Percentiles rank a stretch among this genome's conserved stretches.
Evolutionary conservation across 2,329 filamentous ascomycete genomes (phyloP).

Genomic region (Aspergillus hiratsukae): DNA sequence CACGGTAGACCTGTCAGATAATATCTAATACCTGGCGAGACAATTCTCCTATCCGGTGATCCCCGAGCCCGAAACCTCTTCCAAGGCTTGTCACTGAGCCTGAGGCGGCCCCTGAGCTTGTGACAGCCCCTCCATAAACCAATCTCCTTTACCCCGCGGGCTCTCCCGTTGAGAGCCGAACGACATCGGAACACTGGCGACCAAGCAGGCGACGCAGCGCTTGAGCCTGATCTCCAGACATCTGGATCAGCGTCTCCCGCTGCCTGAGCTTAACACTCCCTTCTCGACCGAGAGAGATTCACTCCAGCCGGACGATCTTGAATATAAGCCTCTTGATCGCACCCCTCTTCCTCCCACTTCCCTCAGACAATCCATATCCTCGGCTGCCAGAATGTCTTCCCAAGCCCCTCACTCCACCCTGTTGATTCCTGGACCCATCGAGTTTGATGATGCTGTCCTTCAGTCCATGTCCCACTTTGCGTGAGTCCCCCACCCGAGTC

Average conservation of each 20-base stretch:
- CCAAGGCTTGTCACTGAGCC: too few relatives aligned
- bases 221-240: slow-evolving; percentile 59
- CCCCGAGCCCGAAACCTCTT: slow-evolving; percentile 17
- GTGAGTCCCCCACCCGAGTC: slow-evolving; percentile 22
- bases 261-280: slow-evolving; percentile 59
- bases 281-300: slow-evolving; percentile 57
- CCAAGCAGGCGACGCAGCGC: slow-evolving; percentile 47
- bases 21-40: background rate
- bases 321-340: slow-evolving; percentile 44
- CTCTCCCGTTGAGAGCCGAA: slow-evolving; percentile 31
- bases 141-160: slow-evolving; percentile 23
- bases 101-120: too few relatives aligned
- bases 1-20: background rate
- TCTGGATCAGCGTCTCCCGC: slow-evolving; percentile 50
- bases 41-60: slow-evolving; percentile 18
- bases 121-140: slow-evolving; percentile 13
- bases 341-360: slow-evolving; percentile 16
- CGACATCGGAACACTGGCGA: slow-evolving; percentile 43
- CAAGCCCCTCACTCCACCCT: slow-evolving; percentile 65
- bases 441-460: slow-evolving; percentile 96
- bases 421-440: slow-evolving; percentile 94
- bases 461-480: slow-evolving; percentile 90
- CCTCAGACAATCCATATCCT: slow-evolving; percentile 15
- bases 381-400: slow-evolving; percentile 48
- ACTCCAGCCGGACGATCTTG: slow-evolving; percentile 50